Percentiles rank a stretch among this genome's conserved stretches.
Evolutionary conservation across 805 yeast species (phyloP).

Genomic region (Barnettozyma botsteinii): DNA sequence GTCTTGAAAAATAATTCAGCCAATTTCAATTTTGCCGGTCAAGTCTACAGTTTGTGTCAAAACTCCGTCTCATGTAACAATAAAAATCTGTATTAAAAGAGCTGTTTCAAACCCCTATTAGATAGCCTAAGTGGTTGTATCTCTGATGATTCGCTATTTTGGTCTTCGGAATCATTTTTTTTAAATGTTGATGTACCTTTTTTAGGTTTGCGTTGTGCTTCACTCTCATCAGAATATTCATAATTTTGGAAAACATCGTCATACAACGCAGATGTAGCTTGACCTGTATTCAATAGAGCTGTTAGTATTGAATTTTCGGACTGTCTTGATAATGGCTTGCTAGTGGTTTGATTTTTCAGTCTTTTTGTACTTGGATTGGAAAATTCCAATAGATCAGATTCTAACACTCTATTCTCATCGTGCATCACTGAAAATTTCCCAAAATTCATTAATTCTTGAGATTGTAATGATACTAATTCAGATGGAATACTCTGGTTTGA

Average conservation of each 20-base stretch:
- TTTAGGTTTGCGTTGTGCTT: too few relatives aligned
- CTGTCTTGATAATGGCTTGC: not conserved
- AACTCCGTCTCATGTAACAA: too few relatives aligned
- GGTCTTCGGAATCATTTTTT: not conserved
- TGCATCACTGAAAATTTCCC: conserved; percentile 6
- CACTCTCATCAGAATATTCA: conserved; percentile 16
- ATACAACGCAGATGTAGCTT: conserved; percentile 9
- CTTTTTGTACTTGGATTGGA: conserved; percentile 3
- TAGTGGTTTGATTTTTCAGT: not conserved
- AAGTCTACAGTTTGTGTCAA: conserved; percentile 1
- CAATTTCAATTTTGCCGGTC: not conserved
- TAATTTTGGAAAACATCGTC: conserved; percentile 22
- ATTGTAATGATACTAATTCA: conserved; percentile 6
- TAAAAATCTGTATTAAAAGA: conserved; percentile 6
- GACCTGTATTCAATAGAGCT: conserved; percentile 4
- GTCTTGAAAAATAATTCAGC: conserved; percentile 1
- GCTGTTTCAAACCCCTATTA: conserved; percentile 4
- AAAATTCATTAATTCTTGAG: not conserved
- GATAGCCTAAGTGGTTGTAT: conserved; percentile 6
- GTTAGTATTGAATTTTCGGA: conserved; percentile 10
- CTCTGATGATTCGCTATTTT: not conserved
- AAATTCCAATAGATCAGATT: conserved; percentile 14
- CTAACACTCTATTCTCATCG: conserved; percentile 16
- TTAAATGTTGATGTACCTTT: not conserved
- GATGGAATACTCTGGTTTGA: not conserved